These are phyloP conservation scores for Sporothrix curviconia DNA, from an alignment of 2,329 filamentous ascomycete species.

Conservation along the genomic window DNA sequence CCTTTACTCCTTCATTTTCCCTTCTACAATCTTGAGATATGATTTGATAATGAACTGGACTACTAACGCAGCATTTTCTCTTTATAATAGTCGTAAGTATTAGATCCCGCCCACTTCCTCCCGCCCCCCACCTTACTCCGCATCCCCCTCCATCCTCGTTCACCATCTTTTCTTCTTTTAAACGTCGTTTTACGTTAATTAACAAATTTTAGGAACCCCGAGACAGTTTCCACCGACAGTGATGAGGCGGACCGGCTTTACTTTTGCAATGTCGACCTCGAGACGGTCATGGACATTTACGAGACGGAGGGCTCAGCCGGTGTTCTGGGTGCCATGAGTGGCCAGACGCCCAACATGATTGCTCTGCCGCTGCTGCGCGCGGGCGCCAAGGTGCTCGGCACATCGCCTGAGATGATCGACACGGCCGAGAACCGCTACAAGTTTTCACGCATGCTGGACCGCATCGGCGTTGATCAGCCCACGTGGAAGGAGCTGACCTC, in stretches of 20 bases:
- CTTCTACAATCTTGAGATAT: not conserved
- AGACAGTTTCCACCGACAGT: slow-evolving; percentile 85
- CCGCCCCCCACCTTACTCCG: too few relatives aligned
- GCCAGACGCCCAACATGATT: slow-evolving; percentile 97
- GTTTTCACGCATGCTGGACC: slow-evolving; percentile 95
- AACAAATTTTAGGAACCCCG: too few relatives aligned
- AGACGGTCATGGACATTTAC: slow-evolving; percentile 90
- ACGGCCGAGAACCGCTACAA: slow-evolving; percentile 96
- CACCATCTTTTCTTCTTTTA: too few relatives aligned
- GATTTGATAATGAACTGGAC: too few relatives aligned
- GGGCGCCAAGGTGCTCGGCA: slow-evolving; percentile 88
- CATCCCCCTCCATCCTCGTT: too few relatives aligned
- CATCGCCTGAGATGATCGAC: slow-evolving; percentile 98
- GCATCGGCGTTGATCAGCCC: slow-evolving; percentile 90
- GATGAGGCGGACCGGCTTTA: slow-evolving; percentile 92
- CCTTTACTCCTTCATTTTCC: too few relatives aligned
- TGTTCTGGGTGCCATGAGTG: slow-evolving; percentile 91
- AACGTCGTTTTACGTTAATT: too few relatives aligned
- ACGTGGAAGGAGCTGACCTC: slow-evolving; percentile 97
- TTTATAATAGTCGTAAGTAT: too few relatives aligned
- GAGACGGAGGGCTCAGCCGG: slow-evolving; percentile 76
- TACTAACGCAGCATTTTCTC: too few relatives aligned
- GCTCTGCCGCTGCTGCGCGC: slow-evolving; percentile 80
- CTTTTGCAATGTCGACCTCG: slow-evolving; percentile 89
- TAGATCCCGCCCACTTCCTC: too few relatives aligned